phyloP scores from a whole-genome alignment of 129 eudicot genomes.

The Artemisia annua region DNA sequence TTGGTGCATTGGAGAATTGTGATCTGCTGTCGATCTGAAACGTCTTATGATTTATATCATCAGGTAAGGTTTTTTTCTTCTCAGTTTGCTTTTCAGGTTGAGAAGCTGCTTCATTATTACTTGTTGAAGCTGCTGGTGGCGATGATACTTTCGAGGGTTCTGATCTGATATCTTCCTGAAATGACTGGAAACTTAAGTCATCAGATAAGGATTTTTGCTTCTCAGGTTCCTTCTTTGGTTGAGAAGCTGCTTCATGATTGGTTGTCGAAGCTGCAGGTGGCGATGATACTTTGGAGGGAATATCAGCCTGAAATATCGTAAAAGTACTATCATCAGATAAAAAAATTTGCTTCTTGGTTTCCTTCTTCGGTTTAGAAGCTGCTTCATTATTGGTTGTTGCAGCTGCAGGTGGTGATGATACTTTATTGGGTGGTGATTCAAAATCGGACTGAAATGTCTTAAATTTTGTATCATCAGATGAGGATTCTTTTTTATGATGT shows the following conservation, averaged over 20 bases:
- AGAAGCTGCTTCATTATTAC: conserved; percentile 16
- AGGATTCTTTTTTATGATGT: conserved; percentile 32
- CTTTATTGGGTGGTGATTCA: conserved; percentile 39
- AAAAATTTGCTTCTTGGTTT: conserved; percentile 12
- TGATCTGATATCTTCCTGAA: conserved; percentile 36
- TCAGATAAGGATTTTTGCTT: conserved; percentile 33
- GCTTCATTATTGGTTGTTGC: conserved; percentile 5
- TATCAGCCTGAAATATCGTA: no score
- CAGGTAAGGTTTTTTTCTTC: not conserved
- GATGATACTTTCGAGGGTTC: conserved; percentile 34
- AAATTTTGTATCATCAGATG: conserved; percentile 34
- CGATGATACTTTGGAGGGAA: not conserved
- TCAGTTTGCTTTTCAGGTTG: conserved; percentile 15
- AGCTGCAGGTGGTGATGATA: conserved; percentile 14
- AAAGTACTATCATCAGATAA: conserved; percentile 2
- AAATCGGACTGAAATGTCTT: conserved; percentile 25
- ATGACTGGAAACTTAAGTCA: conserved; percentile 21
- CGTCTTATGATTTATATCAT: no score
- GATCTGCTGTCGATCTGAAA: no score
- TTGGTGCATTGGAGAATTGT: not conserved
- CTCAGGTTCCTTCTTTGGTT: conserved; percentile 39
- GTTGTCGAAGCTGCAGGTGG: conserved; percentile 5
- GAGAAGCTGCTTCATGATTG: conserved; percentile 34
- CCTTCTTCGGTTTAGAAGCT: conserved; percentile 18
- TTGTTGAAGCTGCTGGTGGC: conserved; percentile 2